Evolutionary conservation across 768 basidiomycete species (phyloP), one percentile per base, ranked within the genome.

Genomic region (Megacollybia marginata): DNA sequence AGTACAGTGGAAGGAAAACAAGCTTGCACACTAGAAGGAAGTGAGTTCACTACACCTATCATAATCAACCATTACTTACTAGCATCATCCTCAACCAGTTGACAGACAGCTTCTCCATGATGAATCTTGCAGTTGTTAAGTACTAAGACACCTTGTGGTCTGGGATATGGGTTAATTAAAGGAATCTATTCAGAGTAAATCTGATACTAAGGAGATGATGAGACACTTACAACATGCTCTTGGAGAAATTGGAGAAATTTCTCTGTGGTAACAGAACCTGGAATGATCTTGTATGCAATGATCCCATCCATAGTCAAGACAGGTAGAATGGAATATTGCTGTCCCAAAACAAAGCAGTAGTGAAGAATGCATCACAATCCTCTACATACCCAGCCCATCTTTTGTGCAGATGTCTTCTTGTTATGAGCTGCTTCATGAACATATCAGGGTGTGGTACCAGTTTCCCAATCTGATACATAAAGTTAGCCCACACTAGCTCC

Each of bases 241-340:
- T 52, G 18, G 12, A 70, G 28, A 48, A 66, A 69, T 8, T 52
- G 28, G 9, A 69, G 46, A 42, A 69, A 70, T 11, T 34, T 35
- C 19, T 66, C 63, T 38, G 61, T 56, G 20, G 49, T 68, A 9
- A 69, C 60, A 1, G 65, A 64, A 1, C 65, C 66, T 46, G 62
- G 61, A 47, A 68, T 54, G 16, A 66, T 63, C 9, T 65, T 59
- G 2, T 64, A 54, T 3, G 60, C 59, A 52, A 64, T 59, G 18
- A 62, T 58, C 1, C 61, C 63, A 49, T 62, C 55, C 4, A 43
- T 42, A 2, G 59, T 59, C 16, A 67, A 47, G 2, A 61, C 65
- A 2, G 62, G 65, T 15, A 68, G 57, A 10, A 62, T 54, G n/a
- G 59, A 63, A 42, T 52, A 61, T 11, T 55, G 38, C 16, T 57